Evolutionary conservation across 2,329 filamentous ascomycete genomes (phyloP).

Genomic region (Mycogone perniciosa): DNA sequence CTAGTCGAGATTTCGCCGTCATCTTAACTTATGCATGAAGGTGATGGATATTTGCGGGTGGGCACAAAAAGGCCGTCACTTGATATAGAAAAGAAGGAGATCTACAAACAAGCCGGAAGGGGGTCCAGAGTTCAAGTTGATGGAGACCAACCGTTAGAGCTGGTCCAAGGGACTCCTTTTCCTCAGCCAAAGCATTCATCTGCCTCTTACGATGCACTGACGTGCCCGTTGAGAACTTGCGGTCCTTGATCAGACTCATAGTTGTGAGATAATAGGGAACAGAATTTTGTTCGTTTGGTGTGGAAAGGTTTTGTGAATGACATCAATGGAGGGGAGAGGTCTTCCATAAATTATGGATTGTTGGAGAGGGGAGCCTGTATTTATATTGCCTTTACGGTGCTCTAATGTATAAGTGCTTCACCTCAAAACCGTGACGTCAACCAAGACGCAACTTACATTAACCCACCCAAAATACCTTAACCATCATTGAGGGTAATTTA

Average conservation of each 20-base stretch:
- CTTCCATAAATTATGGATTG: no score
- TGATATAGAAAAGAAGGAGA: not conserved
- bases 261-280: not conserved
- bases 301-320: no score
- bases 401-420: no score
- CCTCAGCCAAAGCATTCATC: not conserved
- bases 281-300: no score
- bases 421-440: no score
- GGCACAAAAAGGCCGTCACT: not conserved
- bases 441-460: no score
- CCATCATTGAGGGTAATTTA: no score
- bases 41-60: no score
- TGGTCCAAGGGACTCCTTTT: slow-evolving; percentile 2
- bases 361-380: no score
- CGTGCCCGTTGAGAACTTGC: not conserved
- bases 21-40: not conserved
- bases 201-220: not conserved
- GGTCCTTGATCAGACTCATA: not conserved
- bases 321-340: no score
- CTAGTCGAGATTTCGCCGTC: not conserved
- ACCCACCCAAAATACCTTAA: no score
- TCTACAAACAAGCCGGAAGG: not conserved
- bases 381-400: no score
- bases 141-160: slow-evolving; percentile 4
- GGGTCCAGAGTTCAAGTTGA: not conserved